A percentile compares a stretch with the other conserved stretches of the same genome.
These are phyloP conservation scores for Aspergillus candidus DNA, from an alignment of 2,329 filamentous ascomycete genomes.

Conservation along the genomic window DNA sequence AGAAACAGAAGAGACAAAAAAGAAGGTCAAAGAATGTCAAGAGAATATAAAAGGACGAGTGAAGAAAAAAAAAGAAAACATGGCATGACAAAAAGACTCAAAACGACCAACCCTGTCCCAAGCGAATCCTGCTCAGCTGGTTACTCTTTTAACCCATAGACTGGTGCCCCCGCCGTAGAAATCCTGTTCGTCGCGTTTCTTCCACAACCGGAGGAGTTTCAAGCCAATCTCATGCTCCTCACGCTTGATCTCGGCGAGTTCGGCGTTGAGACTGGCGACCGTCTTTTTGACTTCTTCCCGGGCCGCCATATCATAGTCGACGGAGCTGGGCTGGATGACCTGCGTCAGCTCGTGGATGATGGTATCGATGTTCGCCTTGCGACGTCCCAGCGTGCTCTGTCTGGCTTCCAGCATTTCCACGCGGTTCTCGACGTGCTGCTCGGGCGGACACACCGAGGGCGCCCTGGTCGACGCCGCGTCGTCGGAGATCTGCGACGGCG, in stretches of 20 bases:
- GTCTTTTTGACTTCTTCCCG: slow-evolving; percentile 54
- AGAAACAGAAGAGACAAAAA: slow-evolving; percentile 11
- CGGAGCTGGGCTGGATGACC: slow-evolving; percentile 63
- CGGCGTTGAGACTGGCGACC: slow-evolving; percentile 58
- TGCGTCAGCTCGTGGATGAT: slow-evolving; percentile 73
- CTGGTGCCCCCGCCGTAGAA: slow-evolving; percentile 47
- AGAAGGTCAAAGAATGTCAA: slow-evolving; percentile 14
- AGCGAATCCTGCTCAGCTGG: slow-evolving; percentile 43
- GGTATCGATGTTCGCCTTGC: slow-evolving; percentile 64
- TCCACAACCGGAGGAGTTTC: slow-evolving; percentile 67
- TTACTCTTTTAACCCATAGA: slow-evolving; percentile 74
- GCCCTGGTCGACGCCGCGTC: slow-evolving; percentile 42
- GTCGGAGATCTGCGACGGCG: slow-evolving; percentile 30
- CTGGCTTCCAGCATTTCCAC: slow-evolving; percentile 62
- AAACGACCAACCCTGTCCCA: slow-evolving; percentile 8
- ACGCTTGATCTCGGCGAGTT: slow-evolving; percentile 66
- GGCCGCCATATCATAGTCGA: slow-evolving; percentile 61
- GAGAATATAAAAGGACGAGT: slow-evolving; percentile 14
- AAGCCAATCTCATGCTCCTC: slow-evolving; percentile 75
- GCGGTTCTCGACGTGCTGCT: slow-evolving; percentile 56
- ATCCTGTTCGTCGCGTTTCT: slow-evolving; percentile 62
- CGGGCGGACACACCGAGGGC: slow-evolving; percentile 57
- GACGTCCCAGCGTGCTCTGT: slow-evolving; percentile 59
- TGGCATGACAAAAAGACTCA: slow-evolving; percentile 14
- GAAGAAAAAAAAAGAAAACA: slow-evolving; percentile 22